Evolutionary conservation across 345 rosid genomes (phyloP), one percentile per base, ranked within the genome.

Genomic region (Eucalyptus regnans): DNA sequence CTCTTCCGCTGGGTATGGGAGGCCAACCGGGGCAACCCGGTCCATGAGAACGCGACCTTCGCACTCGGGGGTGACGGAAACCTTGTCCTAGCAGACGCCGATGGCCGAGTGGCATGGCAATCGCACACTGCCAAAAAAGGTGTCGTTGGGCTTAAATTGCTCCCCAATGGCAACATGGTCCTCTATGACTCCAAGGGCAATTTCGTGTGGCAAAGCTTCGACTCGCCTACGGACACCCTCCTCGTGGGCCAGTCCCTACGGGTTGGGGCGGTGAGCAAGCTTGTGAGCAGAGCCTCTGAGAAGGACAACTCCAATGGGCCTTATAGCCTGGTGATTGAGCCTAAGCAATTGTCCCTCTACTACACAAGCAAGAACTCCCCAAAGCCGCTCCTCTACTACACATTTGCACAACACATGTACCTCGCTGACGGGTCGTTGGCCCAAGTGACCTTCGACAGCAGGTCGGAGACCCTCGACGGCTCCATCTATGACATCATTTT

Each of bases 1-100:
- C 51, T 92, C 11, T 89, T 90, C 51, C 87, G 95, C 29, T 95
- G 94, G 95, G 97, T 95, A 3, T 96, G 98, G 96, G 97, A 95
- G 88, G 99, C 97, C 27, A 95, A 95, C 87, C 80, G 95, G 5
- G 94, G 94, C 88, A 93, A 91, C 51, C 99, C 96, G 4, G 96
- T 96, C 51, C 33, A 90, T 20, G 95, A 95, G 90, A 95, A 95
- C 18, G 95, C 97, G 7, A 92, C 95, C 3, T 85, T 96, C 37
- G 86, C 92, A 15, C 87, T 96, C 5, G 95, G 95, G 0, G 88
- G 87, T 7, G 91, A 95, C 9, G 98, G 97, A 3, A 96, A 95
- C 88, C 94, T 94, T 3, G 92, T 93, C 46, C 88, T 94, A 31
- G 95, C 94, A 3, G 93, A 97, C 50, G 90, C 95, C 4, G 95